Evolutionary conservation across 306 rosid genomes (phyloP).

Genomic region (Delonix regia): DNA sequence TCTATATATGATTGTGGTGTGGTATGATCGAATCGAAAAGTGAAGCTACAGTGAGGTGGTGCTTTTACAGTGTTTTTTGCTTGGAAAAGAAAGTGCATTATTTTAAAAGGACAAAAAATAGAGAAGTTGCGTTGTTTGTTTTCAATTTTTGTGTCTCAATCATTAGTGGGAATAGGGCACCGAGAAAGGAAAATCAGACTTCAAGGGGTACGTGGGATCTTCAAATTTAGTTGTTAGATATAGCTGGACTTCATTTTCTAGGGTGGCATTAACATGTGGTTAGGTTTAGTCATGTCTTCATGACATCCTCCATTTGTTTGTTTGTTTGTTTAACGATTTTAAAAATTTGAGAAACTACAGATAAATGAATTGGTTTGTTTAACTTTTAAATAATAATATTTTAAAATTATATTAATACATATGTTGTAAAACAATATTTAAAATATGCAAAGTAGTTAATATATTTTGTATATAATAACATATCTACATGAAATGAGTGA

Average conservation of each 20-base stretch:
- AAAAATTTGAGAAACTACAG: not conserved
- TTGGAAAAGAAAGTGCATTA: conserved; percentile 16
- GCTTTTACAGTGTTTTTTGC: conserved; percentile 1
- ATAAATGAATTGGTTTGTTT: no score
- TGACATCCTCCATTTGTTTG: not conserved
- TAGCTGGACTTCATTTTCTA: not conserved
- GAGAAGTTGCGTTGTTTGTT: not conserved
- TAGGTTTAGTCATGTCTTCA: not conserved
- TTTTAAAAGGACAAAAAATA: not conserved
- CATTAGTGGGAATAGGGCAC: conserved; percentile 1
- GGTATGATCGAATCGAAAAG: no score
- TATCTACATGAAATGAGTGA: no score
- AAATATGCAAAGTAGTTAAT: no score
- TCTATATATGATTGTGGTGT: no score
- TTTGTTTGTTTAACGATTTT: not conserved
- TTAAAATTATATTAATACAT: not conserved
- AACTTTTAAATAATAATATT: not conserved
- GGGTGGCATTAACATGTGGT: not conserved
- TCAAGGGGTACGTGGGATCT: not conserved
- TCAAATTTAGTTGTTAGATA: conserved; percentile 7
- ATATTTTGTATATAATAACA: no score
- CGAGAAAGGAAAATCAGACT: not conserved
- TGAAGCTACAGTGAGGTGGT: no score
- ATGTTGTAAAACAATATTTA: no score
- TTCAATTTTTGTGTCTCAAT: not conserved